Conservation (phyloP, 768 basidiomycete genomes). For the Calocybe cyanea region DNA sequence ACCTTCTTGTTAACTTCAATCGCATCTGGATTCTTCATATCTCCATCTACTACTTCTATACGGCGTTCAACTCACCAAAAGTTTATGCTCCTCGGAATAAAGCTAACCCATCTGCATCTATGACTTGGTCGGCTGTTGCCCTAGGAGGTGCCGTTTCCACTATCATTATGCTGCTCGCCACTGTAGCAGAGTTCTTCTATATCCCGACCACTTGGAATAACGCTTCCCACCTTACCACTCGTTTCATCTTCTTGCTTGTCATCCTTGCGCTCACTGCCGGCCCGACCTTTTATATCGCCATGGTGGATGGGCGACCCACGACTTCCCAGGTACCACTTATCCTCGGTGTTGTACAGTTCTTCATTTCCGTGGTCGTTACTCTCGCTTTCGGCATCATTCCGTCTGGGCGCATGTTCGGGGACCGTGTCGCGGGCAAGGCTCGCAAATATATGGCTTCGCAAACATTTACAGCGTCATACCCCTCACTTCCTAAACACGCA, state of each 20-base stretch:
- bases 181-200: constrained; percentile 92
- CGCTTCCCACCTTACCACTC: constrained; percentile 92
- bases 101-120: constrained; percentile 69
- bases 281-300: constrained; percentile 90
- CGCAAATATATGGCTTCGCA: constrained; percentile 98
- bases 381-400: constrained; percentile 85
- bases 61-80: constrained; percentile 92
- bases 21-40: constrained; percentile 98
- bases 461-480: constrained; percentile 98
- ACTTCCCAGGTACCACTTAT: constrained; percentile 78
- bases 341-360: constrained; percentile 91
- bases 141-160: constrained; percentile 96
- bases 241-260: constrained; percentile 86
- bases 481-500: constrained; percentile 63
- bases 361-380: constrained; percentile 81
- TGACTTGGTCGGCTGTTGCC: constrained; percentile 94
- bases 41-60: constrained; percentile 94
- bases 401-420: constrained; percentile 97
- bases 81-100: constrained; percentile 77
- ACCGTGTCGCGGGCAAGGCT: constrained; percentile 95
- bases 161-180: constrained; percentile 90
- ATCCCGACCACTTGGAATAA: constrained; percentile 99
- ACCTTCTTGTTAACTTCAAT: constrained; percentile 98
- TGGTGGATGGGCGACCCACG: constrained; percentile 64
- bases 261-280: constrained; percentile 90